These are phyloP conservation scores for Mariannaea elegans DNA, from an alignment of 2,329 filamentous ascomycete species.

Conservation along the genomic window DNA sequence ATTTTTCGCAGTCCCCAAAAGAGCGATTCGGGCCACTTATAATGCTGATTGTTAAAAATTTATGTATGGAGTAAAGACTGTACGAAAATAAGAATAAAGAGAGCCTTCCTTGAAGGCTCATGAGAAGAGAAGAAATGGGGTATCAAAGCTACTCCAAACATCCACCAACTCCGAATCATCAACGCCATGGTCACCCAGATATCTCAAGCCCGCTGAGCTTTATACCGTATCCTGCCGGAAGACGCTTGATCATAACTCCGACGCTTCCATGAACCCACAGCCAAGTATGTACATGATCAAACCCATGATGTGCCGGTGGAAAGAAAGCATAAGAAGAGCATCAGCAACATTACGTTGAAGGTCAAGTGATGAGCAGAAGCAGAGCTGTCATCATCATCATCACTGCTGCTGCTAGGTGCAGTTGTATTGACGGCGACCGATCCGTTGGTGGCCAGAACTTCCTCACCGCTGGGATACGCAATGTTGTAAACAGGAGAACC, in stretches of 20 bases:
- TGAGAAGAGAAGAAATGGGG: slow-evolving; percentile 25
- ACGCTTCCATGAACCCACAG: neutral
- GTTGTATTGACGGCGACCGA: slow-evolving; percentile 1
- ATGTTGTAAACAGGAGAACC: slow-evolving; percentile 57
- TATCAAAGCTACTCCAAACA: slow-evolving; percentile 34
- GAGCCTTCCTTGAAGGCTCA: neutral
- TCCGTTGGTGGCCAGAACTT: slow-evolving; percentile 46
- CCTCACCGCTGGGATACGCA: slow-evolving; percentile 54
- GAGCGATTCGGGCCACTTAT: neutral
- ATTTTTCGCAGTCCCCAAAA: neutral
- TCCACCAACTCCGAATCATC: slow-evolving; percentile 11
- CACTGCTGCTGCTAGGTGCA: too few relatives aligned
- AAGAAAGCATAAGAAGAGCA: slow-evolving; percentile 26
- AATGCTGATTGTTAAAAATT: neutral
- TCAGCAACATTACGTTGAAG: slow-evolving; percentile 21
- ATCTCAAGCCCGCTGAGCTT: neutral
- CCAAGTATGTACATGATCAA: neutral
- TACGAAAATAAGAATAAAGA: neutral
- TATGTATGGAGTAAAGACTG: neutral
- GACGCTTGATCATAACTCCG: neutral
- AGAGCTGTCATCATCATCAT: slow-evolving; percentile 5
- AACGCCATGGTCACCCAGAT: slow-evolving; percentile 14
- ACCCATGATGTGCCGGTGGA: slow-evolving; percentile 16
- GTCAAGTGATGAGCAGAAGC: slow-evolving; percentile 9
- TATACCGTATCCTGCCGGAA: neutral